phyloP scores from a whole-genome alignment of 805 yeast species.

The Yarrowia yakushimensis region DNA sequence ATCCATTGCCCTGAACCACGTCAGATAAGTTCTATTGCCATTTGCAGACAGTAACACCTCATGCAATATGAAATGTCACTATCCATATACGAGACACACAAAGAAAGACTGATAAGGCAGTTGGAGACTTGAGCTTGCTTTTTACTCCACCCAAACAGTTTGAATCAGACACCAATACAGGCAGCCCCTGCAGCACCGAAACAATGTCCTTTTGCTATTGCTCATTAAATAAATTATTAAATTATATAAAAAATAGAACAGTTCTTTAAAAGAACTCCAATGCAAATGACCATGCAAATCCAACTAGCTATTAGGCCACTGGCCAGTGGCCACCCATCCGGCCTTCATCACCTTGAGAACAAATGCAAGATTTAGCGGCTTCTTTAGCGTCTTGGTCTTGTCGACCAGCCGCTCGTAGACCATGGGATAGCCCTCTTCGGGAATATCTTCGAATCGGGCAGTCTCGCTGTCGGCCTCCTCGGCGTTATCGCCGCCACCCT shows the following conservation, averaged over 20 bases:
- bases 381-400: constrained; percentile 62
- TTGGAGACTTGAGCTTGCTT: not conserved
- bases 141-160: not conserved
- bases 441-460: constrained; percentile 34
- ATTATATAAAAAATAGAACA: not conserved
- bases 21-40: too few species aligned
- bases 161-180: not conserved
- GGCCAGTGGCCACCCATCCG: constrained; percentile 79
- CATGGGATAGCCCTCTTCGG: constrained; percentile 37
- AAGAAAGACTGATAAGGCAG: too few species aligned
- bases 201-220: not conserved
- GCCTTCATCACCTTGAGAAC: constrained; percentile 66
- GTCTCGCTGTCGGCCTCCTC: constrained; percentile 6
- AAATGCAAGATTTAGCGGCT: constrained; percentile 71
- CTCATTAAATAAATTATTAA: not conserved
- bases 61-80: too few species aligned
- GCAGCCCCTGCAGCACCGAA: not conserved
- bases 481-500: not conserved
- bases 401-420: constrained; percentile 69
- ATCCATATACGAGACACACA: too few species aligned
- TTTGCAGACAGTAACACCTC: too few species aligned
- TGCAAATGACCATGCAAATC: constrained; percentile 1
- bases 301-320: constrained; percentile 47
- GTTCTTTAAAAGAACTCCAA: not conserved
- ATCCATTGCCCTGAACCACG: too few species aligned